phyloP scores from a whole-genome alignment of 2,329 filamentous ascomycete genomes.

The Macrophomina tecta region DNA sequence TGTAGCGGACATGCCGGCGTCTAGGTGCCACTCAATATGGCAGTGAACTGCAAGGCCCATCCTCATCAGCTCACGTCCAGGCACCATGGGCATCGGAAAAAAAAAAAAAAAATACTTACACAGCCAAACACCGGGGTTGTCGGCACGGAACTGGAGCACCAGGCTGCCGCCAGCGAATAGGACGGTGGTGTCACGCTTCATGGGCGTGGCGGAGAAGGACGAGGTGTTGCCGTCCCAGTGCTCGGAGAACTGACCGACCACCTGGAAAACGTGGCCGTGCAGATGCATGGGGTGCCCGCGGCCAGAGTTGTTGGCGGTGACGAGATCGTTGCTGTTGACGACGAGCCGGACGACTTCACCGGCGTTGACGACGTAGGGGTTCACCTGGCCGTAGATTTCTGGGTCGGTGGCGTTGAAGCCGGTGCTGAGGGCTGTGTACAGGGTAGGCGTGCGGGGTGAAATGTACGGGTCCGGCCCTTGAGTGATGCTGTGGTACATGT shows the following conservation, averaged over 20 bases:
- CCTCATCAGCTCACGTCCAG: no score
- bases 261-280: constrained; percentile 58
- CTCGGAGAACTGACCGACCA: constrained; percentile 43
- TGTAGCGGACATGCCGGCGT: constrained; percentile 57
- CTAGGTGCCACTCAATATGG: constrained; percentile 52
- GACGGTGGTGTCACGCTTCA: constrained; percentile 61
- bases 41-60: constrained; percentile 31
- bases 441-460: constrained; percentile 68
- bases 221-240: constrained; percentile 39
- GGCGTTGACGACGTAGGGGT: constrained; percentile 41
- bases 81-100: no score
- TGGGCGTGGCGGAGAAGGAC: constrained; percentile 40
- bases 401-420: constrained; percentile 63
- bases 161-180: constrained; percentile 61
- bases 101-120: no score
- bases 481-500: constrained; percentile 39
- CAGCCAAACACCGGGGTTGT: constrained; percentile 54
- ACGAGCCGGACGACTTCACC: constrained; percentile 29
- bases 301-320: constrained; percentile 76
- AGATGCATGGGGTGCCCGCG: constrained; percentile 76
- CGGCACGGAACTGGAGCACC: constrained; percentile 61
- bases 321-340: constrained; percentile 59
- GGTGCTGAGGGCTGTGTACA: constrained; percentile 70
- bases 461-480: constrained; percentile 68
- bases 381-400: constrained; percentile 64